phyloP scores from a whole-genome alignment of 2,329 filamentous ascomycete species.

The Epichloe gansuensis region DNA sequence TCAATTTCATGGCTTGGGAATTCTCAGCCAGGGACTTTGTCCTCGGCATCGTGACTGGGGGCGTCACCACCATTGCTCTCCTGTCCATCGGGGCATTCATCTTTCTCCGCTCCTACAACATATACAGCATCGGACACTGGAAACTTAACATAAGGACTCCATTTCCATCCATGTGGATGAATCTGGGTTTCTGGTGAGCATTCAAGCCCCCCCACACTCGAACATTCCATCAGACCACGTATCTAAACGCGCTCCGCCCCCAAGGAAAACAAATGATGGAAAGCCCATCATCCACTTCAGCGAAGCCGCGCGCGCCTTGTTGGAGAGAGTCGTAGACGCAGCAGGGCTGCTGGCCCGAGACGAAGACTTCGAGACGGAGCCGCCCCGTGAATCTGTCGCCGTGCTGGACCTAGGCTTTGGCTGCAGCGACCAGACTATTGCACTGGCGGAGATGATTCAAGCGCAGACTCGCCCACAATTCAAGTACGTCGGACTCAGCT shows the following conservation, averaged over 20 bases:
- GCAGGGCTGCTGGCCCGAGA: constrained; percentile 24
- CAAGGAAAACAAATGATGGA: constrained; percentile 19
- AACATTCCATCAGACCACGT: not conserved
- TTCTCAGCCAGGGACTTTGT: constrained; percentile 14
- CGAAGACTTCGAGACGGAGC: not conserved
- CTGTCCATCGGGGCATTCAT: constrained; percentile 8
- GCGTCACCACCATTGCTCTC: constrained; percentile 10
- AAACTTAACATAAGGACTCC: constrained; percentile 38
- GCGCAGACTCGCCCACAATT: constrained; percentile 15
- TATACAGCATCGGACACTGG: constrained; percentile 42
- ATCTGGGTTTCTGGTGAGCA: constrained; percentile 46
- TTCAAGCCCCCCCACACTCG: not conserved
- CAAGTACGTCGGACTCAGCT: constrained; percentile 40
- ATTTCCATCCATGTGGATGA: constrained; percentile 47
- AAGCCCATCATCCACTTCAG: constrained; percentile 24
- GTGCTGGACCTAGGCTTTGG: constrained; percentile 45
- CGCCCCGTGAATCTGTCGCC: constrained; percentile 12
- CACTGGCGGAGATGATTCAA: constrained; percentile 23
- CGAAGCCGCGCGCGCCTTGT: constrained; percentile 34
- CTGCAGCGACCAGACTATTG: constrained; percentile 44
- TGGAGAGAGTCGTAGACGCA: constrained; percentile 31
- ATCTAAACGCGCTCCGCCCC: not conserved
- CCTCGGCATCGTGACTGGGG: constrained; percentile 17
- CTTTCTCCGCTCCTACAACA: constrained; percentile 16
- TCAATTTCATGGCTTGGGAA: not conserved